Evolutionary conservation across 164 flowering plant species (phyloP), one percentile per base, ranked within the genome.

Genomic region (Magnolia officinalis): DNA sequence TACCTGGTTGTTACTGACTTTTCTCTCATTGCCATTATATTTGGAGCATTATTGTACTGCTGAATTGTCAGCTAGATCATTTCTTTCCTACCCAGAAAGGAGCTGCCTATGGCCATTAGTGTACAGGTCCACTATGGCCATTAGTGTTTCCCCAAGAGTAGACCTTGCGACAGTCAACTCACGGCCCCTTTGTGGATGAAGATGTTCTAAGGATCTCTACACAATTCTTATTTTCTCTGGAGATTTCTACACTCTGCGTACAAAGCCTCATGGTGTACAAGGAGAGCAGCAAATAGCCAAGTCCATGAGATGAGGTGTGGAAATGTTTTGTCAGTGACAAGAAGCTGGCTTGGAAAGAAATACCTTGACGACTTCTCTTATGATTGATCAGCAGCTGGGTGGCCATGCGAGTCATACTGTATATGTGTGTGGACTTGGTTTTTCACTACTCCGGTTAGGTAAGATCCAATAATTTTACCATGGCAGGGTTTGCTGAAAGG

Each of bases 401-500:
- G 19, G 29, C 29, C 9, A 64, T 64, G 18, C 13, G 14, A 55
- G 16, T 55, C 0, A 55, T 16, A 55, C 18, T 55, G 18, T 55
- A 11, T 9, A 55, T 9, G 61, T 11, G 16, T 55, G 61, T 55
- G 61, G 13, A 3, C 13, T 16, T 55, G 13, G 18, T 11, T 16
- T 55, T 55, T 55, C 18, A 16, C 18, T 55, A 55, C 1, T 55
- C 61, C 14, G 13, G 61, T 11, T 55, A 16, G 61, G 18, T 55
- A 55, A 55, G 18, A 16, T 55, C 18, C 18, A 16, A 16, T 11
- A 55, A 31, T 23, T 64, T 24, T 65, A 19, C 50, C 50, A 20
- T 75, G 61, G 24, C 81, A 95, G 99, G 99, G 99, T 78, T 80
- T 96, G 79, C 82, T 96, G 74, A 94, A 88, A 71, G 92, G 91